Evolutionary conservation across 2,329 filamentous ascomycete species (phyloP).

Genomic region (Acrocalymma vagum): DNA sequence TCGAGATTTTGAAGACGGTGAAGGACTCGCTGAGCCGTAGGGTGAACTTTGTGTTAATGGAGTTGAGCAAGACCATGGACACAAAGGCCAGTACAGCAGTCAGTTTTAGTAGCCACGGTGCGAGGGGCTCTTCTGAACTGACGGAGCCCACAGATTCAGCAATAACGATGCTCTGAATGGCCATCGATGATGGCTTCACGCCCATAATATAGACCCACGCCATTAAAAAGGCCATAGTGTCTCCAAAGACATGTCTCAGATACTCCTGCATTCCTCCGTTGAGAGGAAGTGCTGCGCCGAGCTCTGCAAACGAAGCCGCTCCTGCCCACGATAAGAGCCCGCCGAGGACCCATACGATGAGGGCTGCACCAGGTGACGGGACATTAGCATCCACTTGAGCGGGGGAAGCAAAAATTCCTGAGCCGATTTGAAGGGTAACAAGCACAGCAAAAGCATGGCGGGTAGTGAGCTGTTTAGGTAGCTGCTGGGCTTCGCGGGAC

Average conservation of each 20-base stretch:
- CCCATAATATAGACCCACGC: constrained; percentile 73
- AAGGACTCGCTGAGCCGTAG: constrained; percentile 53
- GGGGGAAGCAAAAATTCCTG: constrained; percentile 71
- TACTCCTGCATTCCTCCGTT: constrained; percentile 73
- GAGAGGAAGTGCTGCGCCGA: constrained; percentile 69
- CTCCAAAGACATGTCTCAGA: constrained; percentile 68
- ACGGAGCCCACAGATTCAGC: constrained; percentile 58
- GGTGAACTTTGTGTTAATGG: constrained; percentile 52
- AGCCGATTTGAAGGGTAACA: constrained; percentile 70
- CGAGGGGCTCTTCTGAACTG: constrained; percentile 43
- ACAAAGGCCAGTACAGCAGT: constrained; percentile 46
- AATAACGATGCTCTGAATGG: constrained; percentile 71
- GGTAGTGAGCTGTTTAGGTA: constrained; percentile 42
- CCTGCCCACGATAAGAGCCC: constrained; percentile 72
- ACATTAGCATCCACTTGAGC: constrained; percentile 70
- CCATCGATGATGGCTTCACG: constrained; percentile 70
- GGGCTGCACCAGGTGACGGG: constrained; percentile 65
- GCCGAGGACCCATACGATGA: constrained; percentile 69
- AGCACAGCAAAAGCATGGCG: constrained; percentile 64
- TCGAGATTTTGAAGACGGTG: constrained; percentile 48
- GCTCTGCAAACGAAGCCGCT: constrained; percentile 68
- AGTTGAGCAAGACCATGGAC: constrained; percentile 53
- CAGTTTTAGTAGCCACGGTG: constrained; percentile 44
- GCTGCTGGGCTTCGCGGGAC: constrained; percentile 17
- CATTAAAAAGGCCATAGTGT: constrained; percentile 68